These are phyloP conservation scores for Eucalyptus guilfoylei DNA, from an alignment of 345 rosid genomes.

Conservation along the genomic window DNA sequence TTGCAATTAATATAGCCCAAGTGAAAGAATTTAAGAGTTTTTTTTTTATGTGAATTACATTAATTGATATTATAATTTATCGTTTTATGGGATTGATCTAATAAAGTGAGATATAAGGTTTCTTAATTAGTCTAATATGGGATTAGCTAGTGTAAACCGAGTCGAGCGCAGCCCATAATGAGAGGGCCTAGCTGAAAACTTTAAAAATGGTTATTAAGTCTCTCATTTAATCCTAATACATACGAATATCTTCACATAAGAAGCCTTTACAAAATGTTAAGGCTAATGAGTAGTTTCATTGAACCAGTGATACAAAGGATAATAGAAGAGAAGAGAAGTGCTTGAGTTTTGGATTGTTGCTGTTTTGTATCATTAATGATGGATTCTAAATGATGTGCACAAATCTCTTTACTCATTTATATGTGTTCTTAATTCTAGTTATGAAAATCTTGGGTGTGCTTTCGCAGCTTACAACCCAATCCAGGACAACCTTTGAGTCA, in stretches of 20 bases:
- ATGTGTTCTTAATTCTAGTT: too few relatives aligned
- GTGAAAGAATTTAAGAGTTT: accelerated
- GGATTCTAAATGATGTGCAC: accelerated
- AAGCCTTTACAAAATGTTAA: too few relatives aligned
- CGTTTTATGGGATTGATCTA: too few relatives aligned
- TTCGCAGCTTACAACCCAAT: too few relatives aligned
- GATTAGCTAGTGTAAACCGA: accelerated
- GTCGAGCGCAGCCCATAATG: accelerated
- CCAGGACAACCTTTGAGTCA: too few relatives aligned
- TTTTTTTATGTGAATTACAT: accelerated
- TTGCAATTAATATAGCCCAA: accelerated
- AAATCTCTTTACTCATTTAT: too few relatives aligned
- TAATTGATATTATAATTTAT: too few relatives aligned
- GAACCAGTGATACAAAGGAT: accelerated
- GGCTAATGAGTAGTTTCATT: accelerated
- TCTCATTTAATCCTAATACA: accelerated
- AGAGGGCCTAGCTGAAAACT: accelerated
- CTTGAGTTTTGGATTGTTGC: too few relatives aligned
- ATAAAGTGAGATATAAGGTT: too few relatives aligned
- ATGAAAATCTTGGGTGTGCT: too few relatives aligned
- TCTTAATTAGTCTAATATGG: accelerated
- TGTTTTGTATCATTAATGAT: accelerated
- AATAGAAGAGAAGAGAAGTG: too few relatives aligned
- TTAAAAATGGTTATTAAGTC: accelerated
- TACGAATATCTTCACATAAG: too few relatives aligned